Evolutionary conservation across 2,329 filamentous ascomycete species (phyloP), one percentile per base, ranked within the genome.

Genomic region (Trichoderma arundinaceum): DNA sequence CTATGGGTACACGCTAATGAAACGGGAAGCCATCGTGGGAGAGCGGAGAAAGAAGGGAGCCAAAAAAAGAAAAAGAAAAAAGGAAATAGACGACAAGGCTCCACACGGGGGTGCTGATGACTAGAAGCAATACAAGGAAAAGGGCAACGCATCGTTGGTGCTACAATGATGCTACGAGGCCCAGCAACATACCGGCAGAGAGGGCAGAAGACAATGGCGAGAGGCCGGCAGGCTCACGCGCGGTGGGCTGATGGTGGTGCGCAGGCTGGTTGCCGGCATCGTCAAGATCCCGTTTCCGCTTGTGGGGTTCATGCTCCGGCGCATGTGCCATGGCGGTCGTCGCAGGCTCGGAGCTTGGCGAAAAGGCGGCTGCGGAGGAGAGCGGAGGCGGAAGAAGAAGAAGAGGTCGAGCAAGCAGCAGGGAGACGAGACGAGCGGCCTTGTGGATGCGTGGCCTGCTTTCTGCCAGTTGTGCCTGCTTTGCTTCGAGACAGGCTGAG

Each of bases 211-310:
- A 68, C 78, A 79, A 67, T 77, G 77, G 69, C 78, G 77, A 54
- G 71, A 79, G 79, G 66, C 71, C 74, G 5, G 33, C 17, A 38
- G 32, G 43, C 32, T 59, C 32, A 4, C 38, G 33, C 41, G 10
- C 22, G 22, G 32, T 41, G 32, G 15, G 7, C 48, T 62, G 59
- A 19, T 44, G 51, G 19, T 56, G 51, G n/a, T 41, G 51, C 15
- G 41, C 33, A 38, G 52, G 51, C 15, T 56, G 51, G 41, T 17
- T 13, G 70, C 77, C 77, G 69, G 71, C 76, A 72, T 83, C 81
- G 70, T 83, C 80, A 65, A 76, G 71, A 68, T 81, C 80, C 70
- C 81, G 80, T 72, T 83, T 84, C 69, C 82, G 80, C 76, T 84
- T 83, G 73, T 79, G 77, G 69, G 77, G 73, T 64, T 82, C 79